phyloP scores from a whole-genome alignment of 2,329 filamentous ascomycete species.

The Clonostachys byssicola region DNA sequence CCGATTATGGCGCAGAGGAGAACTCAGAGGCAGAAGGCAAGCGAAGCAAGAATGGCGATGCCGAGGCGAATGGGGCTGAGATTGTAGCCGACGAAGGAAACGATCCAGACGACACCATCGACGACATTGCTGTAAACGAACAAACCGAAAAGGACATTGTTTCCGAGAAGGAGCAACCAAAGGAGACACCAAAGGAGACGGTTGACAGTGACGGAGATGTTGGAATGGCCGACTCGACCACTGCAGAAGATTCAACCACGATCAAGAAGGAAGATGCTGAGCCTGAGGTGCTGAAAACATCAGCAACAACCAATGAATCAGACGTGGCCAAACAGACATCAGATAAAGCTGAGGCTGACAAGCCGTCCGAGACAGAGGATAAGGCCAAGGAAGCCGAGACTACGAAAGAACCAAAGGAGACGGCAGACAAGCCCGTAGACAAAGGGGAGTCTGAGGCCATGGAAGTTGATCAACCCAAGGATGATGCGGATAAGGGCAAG shows the following conservation, averaged over 20 bases:
- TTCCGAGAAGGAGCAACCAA: constrained; percentile 1
- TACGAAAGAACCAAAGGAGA: too few species aligned
- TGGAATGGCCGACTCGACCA: constrained; percentile 38
- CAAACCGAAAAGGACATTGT: constrained; percentile 15
- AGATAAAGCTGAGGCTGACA: constrained; percentile 2
- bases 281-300: constrained; percentile 19
- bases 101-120: constrained; percentile 34
- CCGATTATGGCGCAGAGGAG: constrained; percentile 42
- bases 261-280: constrained; percentile 36
- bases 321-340: constrained; percentile 6
- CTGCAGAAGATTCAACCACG: constrained; percentile 19
- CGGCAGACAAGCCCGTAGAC: too few species aligned
- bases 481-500: background rate
- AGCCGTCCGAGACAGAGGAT: constrained; percentile 6
- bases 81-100: constrained; percentile 21
- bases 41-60: constrained; percentile 16
- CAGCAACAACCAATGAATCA: constrained; percentile 22
- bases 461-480: constrained; percentile 6
- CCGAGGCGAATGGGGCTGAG: constrained; percentile 14
- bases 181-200: constrained; percentile 14
- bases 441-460: constrained; percentile 2
- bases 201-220: constrained; percentile 46
- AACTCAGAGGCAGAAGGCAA: constrained; percentile 14
- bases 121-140: constrained; percentile 29
- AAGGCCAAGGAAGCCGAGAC: constrained; percentile 1